Conservation (phyloP, 106 monocot genomes). For the Platanthera guangdongensis region DNA sequence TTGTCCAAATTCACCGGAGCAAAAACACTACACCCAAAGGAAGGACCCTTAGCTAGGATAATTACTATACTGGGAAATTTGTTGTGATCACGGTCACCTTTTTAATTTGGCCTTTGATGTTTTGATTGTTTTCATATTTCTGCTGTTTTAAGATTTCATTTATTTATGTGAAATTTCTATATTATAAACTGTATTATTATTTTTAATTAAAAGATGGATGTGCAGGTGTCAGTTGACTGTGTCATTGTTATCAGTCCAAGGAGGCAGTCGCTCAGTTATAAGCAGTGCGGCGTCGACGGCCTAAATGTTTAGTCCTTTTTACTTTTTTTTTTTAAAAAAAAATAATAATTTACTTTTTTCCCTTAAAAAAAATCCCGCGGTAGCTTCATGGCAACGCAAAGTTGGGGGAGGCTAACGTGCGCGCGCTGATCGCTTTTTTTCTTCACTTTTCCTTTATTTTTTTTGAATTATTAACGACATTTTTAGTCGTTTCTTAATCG, state of each 20-base stretch:
- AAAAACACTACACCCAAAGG: too few relatives aligned
- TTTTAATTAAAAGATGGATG: neutral
- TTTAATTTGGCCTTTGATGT: too few relatives aligned
- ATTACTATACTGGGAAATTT: too few relatives aligned
- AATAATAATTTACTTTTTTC: neutral
- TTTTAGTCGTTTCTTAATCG: neutral
- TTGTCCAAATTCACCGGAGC: too few relatives aligned
- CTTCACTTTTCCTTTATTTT: neutral
- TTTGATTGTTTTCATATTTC: too few relatives aligned
- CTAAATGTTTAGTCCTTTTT: conserved; percentile 38
- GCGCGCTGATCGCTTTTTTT: neutral
- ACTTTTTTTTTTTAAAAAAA: neutral
- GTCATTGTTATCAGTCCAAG: conserved; percentile 72
- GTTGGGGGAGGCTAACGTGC: neutral
- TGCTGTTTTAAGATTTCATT: too few relatives aligned
- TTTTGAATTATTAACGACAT: neutral
- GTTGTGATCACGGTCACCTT: too few relatives aligned
- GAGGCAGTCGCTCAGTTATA: conserved; percentile 64
- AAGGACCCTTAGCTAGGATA: too few relatives aligned
- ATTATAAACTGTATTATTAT: neutral
- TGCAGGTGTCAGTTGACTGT: conserved; percentile 74
- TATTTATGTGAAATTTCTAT: too few relatives aligned
- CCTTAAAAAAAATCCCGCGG: neutral
- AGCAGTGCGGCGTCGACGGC: conserved; percentile 79
- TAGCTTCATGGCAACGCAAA: neutral